phyloP scores from a whole-genome alignment of 495 filamentous ascomycete species.

The Tuber umbilicatum region DNA sequence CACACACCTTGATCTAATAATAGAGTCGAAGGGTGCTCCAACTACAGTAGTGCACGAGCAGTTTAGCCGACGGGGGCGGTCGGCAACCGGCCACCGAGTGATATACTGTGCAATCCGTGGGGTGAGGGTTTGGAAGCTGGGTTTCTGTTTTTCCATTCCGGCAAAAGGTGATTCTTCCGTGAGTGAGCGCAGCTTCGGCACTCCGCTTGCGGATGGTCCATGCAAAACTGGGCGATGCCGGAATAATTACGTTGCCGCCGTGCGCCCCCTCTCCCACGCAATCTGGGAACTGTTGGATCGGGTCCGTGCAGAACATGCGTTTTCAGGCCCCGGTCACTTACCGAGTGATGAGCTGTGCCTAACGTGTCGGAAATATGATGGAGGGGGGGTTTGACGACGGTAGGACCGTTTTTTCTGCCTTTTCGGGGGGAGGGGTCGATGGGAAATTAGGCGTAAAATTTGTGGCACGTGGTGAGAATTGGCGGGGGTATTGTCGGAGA shows the following conservation, averaged over 20 bases:
- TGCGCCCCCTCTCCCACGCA: not conserved
- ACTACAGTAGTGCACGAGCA: no score
- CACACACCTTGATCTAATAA: not conserved
- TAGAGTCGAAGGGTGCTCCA: not conserved
- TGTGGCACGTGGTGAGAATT: not conserved
- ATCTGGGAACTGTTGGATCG: not conserved
- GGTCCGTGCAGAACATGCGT: not conserved
- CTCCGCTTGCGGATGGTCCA: not conserved
- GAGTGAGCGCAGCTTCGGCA: not conserved
- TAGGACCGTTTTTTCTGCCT: not conserved
- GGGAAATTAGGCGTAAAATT: not conserved
- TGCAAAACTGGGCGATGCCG: not conserved
- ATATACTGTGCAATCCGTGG: not conserved
- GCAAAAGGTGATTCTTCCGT: not conserved
- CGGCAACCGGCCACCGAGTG: not conserved
- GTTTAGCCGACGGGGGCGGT: not conserved
- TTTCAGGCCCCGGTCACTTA: not conserved
- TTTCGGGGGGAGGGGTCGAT: not conserved
- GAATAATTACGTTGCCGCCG: not conserved
- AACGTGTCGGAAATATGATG: not conserved
- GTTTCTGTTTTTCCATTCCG: no score
- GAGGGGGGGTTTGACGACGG: not conserved
- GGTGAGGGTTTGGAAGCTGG: no score
- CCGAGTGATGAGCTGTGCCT: not conserved
- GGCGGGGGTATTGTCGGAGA: not conserved